Evolutionary conservation across 1,139 yeast genomes (phyloP).

Genomic region (Torulaspora pretoriensis): DNA sequence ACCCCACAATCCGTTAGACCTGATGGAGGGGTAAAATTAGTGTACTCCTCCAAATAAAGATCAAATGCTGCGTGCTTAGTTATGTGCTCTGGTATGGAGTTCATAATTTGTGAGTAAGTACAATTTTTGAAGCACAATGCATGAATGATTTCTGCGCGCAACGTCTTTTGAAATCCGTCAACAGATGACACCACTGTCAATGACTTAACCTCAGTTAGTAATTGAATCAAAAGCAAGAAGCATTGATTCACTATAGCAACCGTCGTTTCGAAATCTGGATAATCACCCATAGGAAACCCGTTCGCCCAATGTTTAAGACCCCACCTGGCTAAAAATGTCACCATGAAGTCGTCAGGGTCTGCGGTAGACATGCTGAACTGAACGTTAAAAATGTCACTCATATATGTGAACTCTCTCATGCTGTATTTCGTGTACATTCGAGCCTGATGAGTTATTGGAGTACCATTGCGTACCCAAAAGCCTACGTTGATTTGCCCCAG

Average conservation of each 20-base stretch:
- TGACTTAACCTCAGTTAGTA: constrained; percentile 65
- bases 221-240: constrained; percentile 60
- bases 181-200: constrained; percentile 50
- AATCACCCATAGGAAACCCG: constrained; percentile 40
- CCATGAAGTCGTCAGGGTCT: constrained; percentile 55
- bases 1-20: constrained; percentile 64
- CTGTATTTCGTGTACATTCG: constrained; percentile 79
- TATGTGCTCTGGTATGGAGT: constrained; percentile 71
- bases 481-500: constrained; percentile 74
- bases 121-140: constrained; percentile 69
- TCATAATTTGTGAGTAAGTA: constrained; percentile 65
- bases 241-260: constrained; percentile 76
- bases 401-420: constrained; percentile 75
- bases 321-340: constrained; percentile 69
- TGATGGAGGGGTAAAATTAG: constrained; percentile 61
- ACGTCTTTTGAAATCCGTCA: constrained; percentile 49
- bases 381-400: constrained; percentile 67
- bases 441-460: constrained; percentile 71
- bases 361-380: constrained; percentile 63
- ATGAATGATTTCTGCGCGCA: constrained; percentile 72
- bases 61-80: constrained; percentile 73
- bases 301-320: constrained; percentile 48
- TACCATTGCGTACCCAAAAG: constrained; percentile 87
- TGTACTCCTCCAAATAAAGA: constrained; percentile 53
- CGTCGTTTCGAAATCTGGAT: constrained; percentile 44